Conservation (phyloP, 2,329 filamentous ascomycete species). For the Nemania sp. region DNA sequence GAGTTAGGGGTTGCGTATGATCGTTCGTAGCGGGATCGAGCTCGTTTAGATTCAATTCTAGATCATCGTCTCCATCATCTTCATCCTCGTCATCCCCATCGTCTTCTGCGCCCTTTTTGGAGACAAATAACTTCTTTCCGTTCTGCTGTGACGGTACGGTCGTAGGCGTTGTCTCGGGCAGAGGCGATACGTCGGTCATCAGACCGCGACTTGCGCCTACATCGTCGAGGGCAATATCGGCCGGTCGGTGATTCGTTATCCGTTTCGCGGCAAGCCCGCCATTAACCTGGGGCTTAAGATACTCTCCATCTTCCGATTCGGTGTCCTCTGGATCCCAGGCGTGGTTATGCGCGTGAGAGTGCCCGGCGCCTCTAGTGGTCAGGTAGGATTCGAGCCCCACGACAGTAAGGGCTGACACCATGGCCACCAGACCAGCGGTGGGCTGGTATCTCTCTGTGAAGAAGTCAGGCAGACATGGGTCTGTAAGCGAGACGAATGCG, state of each 20-base stretch:
- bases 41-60: constrained; percentile 64
- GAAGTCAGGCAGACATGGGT: constrained; percentile 74
- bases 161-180: constrained; percentile 57
- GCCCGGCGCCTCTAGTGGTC: constrained; percentile 68
- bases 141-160: constrained; percentile 25
- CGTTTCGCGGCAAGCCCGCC: constrained; percentile 46
- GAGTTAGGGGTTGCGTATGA: constrained; percentile 38
- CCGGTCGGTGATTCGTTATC: constrained; percentile 46
- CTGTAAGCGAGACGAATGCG: constrained; percentile 67
- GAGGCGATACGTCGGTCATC: constrained; percentile 60
- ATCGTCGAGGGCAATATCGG: constrained; percentile 55
- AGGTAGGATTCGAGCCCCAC: constrained; percentile 89
- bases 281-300: constrained; percentile 34
- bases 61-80: constrained; percentile 54
- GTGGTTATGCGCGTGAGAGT: constrained; percentile 60
- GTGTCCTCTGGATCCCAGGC: constrained; percentile 53
- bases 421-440: constrained; percentile 79
- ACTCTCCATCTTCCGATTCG: constrained; percentile 38
- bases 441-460: constrained; percentile 80
- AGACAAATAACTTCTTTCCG: constrained; percentile 20
- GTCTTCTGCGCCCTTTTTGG: constrained; percentile 27
- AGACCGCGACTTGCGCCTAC: constrained; percentile 57
- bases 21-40: constrained; percentile 50
- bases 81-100: constrained; percentile 46
- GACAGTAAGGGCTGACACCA: constrained; percentile 79